phyloP scores from a whole-genome alignment of 2,329 filamentous ascomycete species.

The Fusarium illudens region DNA sequence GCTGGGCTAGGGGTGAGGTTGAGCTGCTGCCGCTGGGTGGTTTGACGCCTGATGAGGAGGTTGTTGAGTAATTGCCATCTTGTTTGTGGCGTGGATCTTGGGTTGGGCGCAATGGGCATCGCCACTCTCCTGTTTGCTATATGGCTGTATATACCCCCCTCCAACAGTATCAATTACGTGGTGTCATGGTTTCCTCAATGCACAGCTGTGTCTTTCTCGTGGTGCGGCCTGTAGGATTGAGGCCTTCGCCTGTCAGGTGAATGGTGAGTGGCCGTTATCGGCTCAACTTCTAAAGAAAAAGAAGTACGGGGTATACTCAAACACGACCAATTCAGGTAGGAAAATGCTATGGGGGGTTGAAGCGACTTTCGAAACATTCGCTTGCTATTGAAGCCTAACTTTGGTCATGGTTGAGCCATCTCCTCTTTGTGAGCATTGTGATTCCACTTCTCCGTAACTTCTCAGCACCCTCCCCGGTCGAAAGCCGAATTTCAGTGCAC shows the following conservation, averaged over 20 bases:
- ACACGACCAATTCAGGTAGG: not conserved
- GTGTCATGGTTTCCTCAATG: not conserved
- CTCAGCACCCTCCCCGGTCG: no score
- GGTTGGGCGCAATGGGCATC: not conserved
- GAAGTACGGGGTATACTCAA: not conserved
- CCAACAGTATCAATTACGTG: not conserved
- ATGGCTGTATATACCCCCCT: not conserved
- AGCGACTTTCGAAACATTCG: no score
- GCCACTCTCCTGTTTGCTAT: not conserved
- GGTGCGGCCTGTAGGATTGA: not conserved
- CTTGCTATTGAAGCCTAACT: not conserved
- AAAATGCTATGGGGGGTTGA: no score
- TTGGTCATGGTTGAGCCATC: not conserved
- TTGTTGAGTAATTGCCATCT: not conserved
- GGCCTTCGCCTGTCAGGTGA: not conserved
- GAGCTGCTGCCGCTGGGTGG: not conserved
- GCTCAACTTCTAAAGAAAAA: not conserved
- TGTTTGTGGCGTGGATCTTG: not conserved
- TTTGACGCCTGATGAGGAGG: not conserved
- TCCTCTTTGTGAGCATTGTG: no score
- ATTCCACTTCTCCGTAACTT: no score
- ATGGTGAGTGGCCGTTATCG: not conserved
- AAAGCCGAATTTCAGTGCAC: no score
- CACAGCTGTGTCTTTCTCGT: not conserved
- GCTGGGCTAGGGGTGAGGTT: slow-evolving; percentile 35